phyloP scores from a whole-genome alignment of 495 filamentous ascomycete genomes.

The Hamigera avellanea region DNA sequence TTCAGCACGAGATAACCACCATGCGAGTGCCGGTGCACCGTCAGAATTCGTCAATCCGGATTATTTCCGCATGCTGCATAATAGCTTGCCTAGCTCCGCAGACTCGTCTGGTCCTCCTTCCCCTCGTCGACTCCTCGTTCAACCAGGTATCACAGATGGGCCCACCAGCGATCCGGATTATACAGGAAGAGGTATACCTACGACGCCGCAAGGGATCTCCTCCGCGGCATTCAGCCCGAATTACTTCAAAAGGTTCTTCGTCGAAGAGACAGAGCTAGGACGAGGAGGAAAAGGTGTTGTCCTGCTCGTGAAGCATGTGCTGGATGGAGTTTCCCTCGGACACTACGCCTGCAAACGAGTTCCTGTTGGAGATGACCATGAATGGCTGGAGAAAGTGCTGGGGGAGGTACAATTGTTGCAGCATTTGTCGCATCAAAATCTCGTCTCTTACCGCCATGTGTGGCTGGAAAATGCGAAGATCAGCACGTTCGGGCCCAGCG shows the following conservation, averaged over 20 bases:
- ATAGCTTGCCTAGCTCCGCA: conserved; percentile 40
- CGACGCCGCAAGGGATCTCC: conserved; percentile 58
- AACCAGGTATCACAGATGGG: conserved; percentile 29
- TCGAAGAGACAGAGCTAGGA: conserved; percentile 74
- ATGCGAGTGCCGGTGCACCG: conserved; percentile 23
- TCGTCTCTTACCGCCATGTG: conserved; percentile 95
- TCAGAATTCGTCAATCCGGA: conserved; percentile 73
- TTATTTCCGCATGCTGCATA: conserved; percentile 88
- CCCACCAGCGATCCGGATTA: conserved; percentile 27
- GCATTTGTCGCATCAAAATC: conserved; percentile 80
- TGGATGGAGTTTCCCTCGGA: conserved; percentile 77
- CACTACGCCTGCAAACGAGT: conserved; percentile 96
- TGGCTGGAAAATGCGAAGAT: conserved; percentile 89
- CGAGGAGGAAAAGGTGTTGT: conserved; percentile 92
- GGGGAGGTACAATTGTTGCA: conserved; percentile 88
- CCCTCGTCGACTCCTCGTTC: conserved; percentile 40
- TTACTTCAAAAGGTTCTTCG: conserved; percentile 88
- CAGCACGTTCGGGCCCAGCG: conserved; percentile 75
- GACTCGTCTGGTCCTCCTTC: conserved; percentile 38
- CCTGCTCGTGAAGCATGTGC: conserved; percentile 75
- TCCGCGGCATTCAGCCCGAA: conserved; percentile 76
- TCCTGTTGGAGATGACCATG: conserved; percentile 88
- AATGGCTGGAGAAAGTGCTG: conserved; percentile 90
- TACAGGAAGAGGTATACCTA: conserved; percentile 37
- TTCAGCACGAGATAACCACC: conserved; percentile 21